These are phyloP conservation scores for Phellopilus nigrolimitatus DNA, from an alignment of 1,284 basidiomycete genomes.

Conservation along the genomic window DNA sequence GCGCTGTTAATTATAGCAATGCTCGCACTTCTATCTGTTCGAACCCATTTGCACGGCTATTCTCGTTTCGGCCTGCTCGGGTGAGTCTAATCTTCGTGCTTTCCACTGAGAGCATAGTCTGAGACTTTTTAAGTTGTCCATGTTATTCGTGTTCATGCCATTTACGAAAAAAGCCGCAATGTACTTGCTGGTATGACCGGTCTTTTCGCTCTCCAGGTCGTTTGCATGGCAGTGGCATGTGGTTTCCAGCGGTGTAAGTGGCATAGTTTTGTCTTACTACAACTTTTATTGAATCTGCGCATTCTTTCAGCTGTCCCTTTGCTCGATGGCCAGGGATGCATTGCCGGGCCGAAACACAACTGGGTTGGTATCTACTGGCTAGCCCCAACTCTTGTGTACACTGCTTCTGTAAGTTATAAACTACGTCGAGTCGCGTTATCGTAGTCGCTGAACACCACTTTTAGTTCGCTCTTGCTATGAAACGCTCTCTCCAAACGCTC, in stretches of 20 bases:
- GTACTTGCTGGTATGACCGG: conserved; percentile 51
- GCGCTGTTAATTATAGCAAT: conserved; percentile 37
- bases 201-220: conserved; percentile 61
- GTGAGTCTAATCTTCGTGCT: too few relatives aligned
- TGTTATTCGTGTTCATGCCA: conserved; percentile 70
- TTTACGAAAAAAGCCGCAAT: conserved; percentile 57
- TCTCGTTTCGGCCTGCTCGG: conserved; percentile 66
- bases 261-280: conserved; percentile 6
- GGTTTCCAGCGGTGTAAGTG: conserved; percentile 67
- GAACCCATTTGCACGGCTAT: conserved; percentile 79
- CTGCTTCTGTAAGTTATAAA: conserved; percentile 44
- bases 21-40: conserved; percentile 70
- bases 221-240: conserved; percentile 63
- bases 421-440: not conserved
- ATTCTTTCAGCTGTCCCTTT: conserved; percentile 59
- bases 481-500: conserved; percentile 59
- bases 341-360: conserved; percentile 68
- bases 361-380: conserved; percentile 85
- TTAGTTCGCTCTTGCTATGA: conserved; percentile 59
- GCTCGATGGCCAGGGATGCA: conserved; percentile 68
- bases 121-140: too few relatives aligned
- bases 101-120: too few relatives aligned
- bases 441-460: conserved; percentile 13
- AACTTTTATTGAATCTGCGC: not conserved
- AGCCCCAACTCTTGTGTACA: conserved; percentile 66